Evolutionary conservation across 352 stramenopile species (phyloP).

Genomic region (Pythium scleroteichum): DNA sequence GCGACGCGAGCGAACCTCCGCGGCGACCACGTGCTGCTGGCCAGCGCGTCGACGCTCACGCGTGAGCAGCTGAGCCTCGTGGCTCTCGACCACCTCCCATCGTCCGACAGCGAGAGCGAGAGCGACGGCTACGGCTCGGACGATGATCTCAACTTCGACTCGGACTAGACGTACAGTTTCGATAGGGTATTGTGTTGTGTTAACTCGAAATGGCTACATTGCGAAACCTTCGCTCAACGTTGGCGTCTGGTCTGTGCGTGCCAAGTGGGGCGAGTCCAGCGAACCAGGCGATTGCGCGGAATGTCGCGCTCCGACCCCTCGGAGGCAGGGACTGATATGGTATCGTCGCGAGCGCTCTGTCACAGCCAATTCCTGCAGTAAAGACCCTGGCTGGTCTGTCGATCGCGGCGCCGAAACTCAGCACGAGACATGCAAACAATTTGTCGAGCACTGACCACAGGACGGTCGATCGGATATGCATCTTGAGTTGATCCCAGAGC

Average conservation of each 20-base stretch:
- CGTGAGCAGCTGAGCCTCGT: slow-evolving; percentile 15
- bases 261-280: neutral
- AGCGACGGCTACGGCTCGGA: slow-evolving; percentile 19
- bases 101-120: slow-evolving; percentile 26
- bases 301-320: too few relatives aligned
- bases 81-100: slow-evolving; percentile 25
- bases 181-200: slow-evolving; percentile 15
- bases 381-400: too few relatives aligned
- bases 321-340: too few relatives aligned
- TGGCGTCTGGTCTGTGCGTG: neutral
- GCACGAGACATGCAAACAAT: too few relatives aligned
- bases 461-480: too few relatives aligned
- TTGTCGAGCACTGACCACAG: too few relatives aligned
- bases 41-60: slow-evolving; percentile 20
- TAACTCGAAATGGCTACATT: slow-evolving; percentile 5
- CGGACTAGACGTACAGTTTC: neutral
- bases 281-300: too few relatives aligned
- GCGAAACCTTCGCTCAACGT: neutral
- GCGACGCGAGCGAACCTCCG: neutral
- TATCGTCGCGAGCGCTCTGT: too few relatives aligned
- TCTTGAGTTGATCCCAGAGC: too few relatives aligned
- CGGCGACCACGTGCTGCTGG: neutral
- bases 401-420: too few relatives aligned
- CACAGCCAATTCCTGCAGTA: too few relatives aligned
- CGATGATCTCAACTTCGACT: slow-evolving; percentile 25